Evolutionary conservation across 106 monocot genomes (phyloP), one percentile per base, ranked within the genome.

Genomic region (Alisma plantagoaquatica): DNA sequence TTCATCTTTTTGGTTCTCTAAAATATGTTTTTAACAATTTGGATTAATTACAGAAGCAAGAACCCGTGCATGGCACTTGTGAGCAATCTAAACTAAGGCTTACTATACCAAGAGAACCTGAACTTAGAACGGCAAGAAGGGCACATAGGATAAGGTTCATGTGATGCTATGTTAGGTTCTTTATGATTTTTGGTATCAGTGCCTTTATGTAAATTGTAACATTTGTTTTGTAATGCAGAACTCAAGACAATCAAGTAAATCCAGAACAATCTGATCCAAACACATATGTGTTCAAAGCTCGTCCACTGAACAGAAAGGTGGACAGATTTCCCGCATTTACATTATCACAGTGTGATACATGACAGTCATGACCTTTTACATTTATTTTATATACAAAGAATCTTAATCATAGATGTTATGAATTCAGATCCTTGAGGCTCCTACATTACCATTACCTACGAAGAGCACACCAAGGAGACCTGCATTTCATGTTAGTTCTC

Each of bases 21-120:
- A n/a, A n/a, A n/a, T n/a, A n/a, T n/a, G n/a, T n/a, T n/a, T n/a
- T n/a, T n/a, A n/a, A n/a, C n/a, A n/a, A n/a, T n/a, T n/a, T n/a
- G n/a, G n/a, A n/a, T n/a, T n/a, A n/a, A n/a, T n/a, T 55, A 32
- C 64, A 86, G 81, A 65, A 65, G 42, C 72, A 27, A 24, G 57
- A 55, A 32, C 28, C 22, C 23, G 24, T 14, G 59, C 25, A n/a
- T 41, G 31, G 46, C 17, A 57, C 59, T 77, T 51, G 46, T 56
- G 60, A 51, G 18, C 26, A 15, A 43, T 28, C 64, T 54, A 96
- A 61, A 54, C 44, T 69, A 41, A 96, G 68, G 56, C 29, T 84
- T 25, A 96, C 94, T 23, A 70, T 88, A 64, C 94, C 88, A 12
- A 77, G 65, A 68, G 81, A 88, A 57, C 88, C 88, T 57, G 75